These are phyloP conservation scores for Ophiostoma fasciatum DNA, from an alignment of 2,329 filamentous ascomycete genomes.

Conservation along the genomic window DNA sequence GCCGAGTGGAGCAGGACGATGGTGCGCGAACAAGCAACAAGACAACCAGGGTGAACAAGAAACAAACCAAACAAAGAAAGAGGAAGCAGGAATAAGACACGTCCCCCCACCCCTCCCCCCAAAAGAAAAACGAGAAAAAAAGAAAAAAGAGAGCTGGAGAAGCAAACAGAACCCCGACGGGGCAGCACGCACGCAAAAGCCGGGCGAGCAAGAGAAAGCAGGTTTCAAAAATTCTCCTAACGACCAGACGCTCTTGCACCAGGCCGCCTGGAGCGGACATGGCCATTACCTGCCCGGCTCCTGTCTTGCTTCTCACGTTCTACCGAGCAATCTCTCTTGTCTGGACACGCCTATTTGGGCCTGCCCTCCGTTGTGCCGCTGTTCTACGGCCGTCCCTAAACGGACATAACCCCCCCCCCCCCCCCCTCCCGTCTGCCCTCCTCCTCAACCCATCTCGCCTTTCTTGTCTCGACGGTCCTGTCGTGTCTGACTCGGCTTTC, in stretches of 20 bases:
- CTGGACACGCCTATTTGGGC: background rate
- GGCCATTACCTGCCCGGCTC: too few relatives aligned
- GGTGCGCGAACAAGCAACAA: too few relatives aligned
- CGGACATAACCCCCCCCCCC: background rate
- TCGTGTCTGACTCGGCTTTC: background rate
- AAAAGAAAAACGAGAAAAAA: background rate
- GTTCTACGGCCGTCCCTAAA: background rate
- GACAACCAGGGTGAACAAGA: background rate
- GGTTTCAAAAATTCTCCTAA: background rate
- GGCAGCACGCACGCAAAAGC: too few relatives aligned
- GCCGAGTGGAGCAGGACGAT: conserved; percentile 8
- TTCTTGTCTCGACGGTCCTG: background rate
- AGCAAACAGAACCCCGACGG: background rate
- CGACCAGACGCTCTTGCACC: too few relatives aligned
- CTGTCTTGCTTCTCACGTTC: background rate
- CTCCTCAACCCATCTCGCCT: background rate
- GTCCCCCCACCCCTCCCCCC: background rate
- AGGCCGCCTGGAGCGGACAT: too few relatives aligned
- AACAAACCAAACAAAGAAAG: conserved; percentile 1
- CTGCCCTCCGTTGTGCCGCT: background rate
- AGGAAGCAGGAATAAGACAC: background rate
- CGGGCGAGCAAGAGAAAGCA: background rate
- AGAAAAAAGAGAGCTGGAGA: background rate
- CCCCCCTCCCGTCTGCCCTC: background rate
- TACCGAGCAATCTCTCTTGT: conserved; percentile 1